These are phyloP conservation scores for Coelastrella sp. DNA, from an alignment of 139 green algal genomes.

Conservation along the genomic window DNA sequence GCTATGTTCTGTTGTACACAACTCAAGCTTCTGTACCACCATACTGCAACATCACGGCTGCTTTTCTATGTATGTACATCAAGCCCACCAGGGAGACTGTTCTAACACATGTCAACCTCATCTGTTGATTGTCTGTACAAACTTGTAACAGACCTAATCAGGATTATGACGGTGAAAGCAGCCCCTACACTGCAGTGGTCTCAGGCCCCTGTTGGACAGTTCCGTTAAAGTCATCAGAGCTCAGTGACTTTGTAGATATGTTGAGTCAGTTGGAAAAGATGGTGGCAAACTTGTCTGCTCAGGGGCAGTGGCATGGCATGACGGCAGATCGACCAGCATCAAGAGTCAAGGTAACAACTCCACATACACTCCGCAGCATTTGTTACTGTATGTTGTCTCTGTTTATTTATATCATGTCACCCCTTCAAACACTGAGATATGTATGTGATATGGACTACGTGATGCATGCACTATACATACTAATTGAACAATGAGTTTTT, in stretches of 20 bases:
- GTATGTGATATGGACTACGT: too few relatives aligned
- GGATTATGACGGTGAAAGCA: neutral
- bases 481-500: too few relatives aligned
- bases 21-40: too few relatives aligned
- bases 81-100: too few relatives aligned
- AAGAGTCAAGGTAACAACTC: constrained; percentile 50
- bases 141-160: neutral
- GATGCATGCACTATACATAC: too few relatives aligned
- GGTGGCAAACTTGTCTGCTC: constrained; percentile 34
- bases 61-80: too few relatives aligned
- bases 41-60: too few relatives aligned
- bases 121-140: neutral
- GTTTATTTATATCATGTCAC: too few relatives aligned
- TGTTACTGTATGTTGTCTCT: too few relatives aligned
- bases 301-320: constrained; percentile 40
- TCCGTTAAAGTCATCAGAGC: constrained; percentile 29
- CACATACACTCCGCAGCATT: too few relatives aligned
- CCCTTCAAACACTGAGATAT: too few relatives aligned
- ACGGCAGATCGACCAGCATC: constrained; percentile 17
- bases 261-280: constrained; percentile 32
- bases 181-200: constrained; percentile 32
- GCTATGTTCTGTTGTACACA: too few relatives aligned
- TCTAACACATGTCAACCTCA: neutral
- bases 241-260: constrained; percentile 38
- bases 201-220: constrained; percentile 43